Conservation (phyloP, 2,329 filamentous ascomycete genomes). For the Zymoseptoria pseudotritici region DNA sequence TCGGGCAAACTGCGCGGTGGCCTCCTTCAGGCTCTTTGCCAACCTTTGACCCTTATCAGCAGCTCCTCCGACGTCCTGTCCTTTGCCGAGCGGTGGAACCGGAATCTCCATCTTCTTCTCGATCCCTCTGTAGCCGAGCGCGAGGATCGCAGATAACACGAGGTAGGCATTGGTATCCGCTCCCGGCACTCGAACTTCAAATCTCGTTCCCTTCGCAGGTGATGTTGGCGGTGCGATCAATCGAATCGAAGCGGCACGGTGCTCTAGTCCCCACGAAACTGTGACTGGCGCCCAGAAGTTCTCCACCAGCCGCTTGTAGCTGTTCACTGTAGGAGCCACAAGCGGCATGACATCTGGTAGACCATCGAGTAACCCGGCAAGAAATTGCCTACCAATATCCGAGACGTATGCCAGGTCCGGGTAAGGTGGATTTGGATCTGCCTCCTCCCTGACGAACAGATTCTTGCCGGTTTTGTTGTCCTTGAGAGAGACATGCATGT, state of each 20-base stretch:
- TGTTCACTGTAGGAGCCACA: slow-evolving; percentile 90
- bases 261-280: slow-evolving; percentile 93
- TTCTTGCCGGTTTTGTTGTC: slow-evolving; percentile 69
- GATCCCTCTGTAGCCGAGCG: slow-evolving; percentile 81
- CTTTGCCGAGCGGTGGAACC: slow-evolving; percentile 75
- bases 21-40: slow-evolving; percentile 79
- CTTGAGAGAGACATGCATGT: slow-evolving; percentile 88
- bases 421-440: slow-evolving; percentile 65
- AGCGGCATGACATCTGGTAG: slow-evolving; percentile 94
- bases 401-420: slow-evolving; percentile 72
- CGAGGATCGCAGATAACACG: slow-evolving; percentile 79
- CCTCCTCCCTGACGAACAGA: slow-evolving; percentile 65
- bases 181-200: slow-evolving; percentile 90
- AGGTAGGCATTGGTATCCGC: slow-evolving; percentile 87
- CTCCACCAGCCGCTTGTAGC: slow-evolving; percentile 95
- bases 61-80: slow-evolving; percentile 68
- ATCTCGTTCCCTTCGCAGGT: slow-evolving; percentile 76
- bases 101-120: slow-evolving; percentile 84
- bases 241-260: slow-evolving; percentile 84
- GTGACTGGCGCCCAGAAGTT: slow-evolving; percentile 99
- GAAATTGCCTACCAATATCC: slow-evolving; percentile 83
- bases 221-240: slow-evolving; percentile 82
- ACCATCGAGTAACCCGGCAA: slow-evolving; percentile 81
- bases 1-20: slow-evolving; percentile 67
- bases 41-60: slow-evolving; percentile 67